Evolutionary conservation across 2,329 filamentous ascomycete species (phyloP).

Genomic region (Hypoxylon sp.): DNA sequence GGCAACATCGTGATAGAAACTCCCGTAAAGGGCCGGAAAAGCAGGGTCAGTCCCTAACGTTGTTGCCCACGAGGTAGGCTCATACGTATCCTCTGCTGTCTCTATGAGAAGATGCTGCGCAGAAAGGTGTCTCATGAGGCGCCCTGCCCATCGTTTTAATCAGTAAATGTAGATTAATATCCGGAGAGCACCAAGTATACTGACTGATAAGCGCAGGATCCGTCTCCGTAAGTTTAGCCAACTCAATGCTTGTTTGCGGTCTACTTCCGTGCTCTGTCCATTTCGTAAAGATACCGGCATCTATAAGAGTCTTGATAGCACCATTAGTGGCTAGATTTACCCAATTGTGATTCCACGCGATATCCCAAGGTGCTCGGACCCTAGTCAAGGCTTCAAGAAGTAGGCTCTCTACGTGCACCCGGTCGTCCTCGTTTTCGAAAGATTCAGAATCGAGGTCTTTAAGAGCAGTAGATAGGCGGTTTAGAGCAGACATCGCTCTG

Average conservation of each 20-base stretch:
- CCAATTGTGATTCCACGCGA: slow-evolving; percentile 58
- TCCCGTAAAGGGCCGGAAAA: slow-evolving; percentile 54
- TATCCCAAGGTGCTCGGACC: slow-evolving; percentile 57
- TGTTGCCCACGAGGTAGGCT: slow-evolving; percentile 54
- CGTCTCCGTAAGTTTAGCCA: slow-evolving; percentile 55
- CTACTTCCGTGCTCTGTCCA: slow-evolving; percentile 54
- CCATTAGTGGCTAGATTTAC: slow-evolving; percentile 54
- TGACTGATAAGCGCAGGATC: slow-evolving; percentile 53
- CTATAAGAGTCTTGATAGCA: slow-evolving; percentile 57
- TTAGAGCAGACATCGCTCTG: slow-evolving; percentile 12
- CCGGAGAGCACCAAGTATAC: slow-evolving; percentile 42
- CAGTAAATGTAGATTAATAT: slow-evolving; percentile 1
- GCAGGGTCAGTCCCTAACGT: slow-evolving; percentile 51
- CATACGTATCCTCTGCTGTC: slow-evolving; percentile 55
- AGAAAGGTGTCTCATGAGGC: slow-evolving; percentile 56
- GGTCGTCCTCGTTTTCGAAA: slow-evolving; percentile 55
- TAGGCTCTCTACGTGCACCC: slow-evolving; percentile 50
- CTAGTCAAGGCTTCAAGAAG: slow-evolving; percentile 52
- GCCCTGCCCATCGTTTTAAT: slow-evolving; percentile 43
- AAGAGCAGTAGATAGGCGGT: slow-evolving; percentile 16
- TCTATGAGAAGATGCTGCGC: slow-evolving; percentile 57
- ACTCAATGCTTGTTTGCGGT: slow-evolving; percentile 52
- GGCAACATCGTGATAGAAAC: slow-evolving; percentile 55
- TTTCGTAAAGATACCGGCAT: slow-evolving; percentile 56
- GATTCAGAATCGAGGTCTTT: slow-evolving; percentile 48